Evolutionary conservation across 805 yeast species (phyloP).

Genomic region (Saccharomycopsis amapae): DNA sequence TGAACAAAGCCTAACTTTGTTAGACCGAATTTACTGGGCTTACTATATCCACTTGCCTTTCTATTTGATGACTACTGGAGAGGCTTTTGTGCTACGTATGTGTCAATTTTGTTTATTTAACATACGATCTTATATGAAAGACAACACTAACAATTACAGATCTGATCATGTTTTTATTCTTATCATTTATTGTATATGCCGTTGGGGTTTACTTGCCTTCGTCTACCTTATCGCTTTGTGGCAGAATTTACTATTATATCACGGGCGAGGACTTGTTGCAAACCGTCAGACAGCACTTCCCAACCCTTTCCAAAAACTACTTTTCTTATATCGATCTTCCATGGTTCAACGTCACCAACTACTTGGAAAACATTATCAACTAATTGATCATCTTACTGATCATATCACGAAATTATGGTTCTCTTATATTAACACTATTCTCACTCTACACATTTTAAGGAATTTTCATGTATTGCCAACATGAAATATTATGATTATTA

Average conservation of each 20-base stretch:
- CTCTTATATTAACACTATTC: no score
- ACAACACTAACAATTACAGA: constrained; percentile 7
- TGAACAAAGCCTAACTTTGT: constrained; percentile 19
- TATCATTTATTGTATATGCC: constrained; percentile 35
- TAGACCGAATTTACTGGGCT: constrained; percentile 35
- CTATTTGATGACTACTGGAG: constrained; percentile 37
- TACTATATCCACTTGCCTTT: constrained; percentile 40
- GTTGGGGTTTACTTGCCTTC: constrained; percentile 29
- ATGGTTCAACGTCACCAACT: constrained; percentile 19
- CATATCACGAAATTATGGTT: no score
- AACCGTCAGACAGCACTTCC: constrained; percentile 11
- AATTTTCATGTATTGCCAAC: no score
- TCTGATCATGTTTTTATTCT: constrained; percentile 31
- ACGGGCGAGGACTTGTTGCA: constrained; percentile 29
- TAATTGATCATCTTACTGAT: neutral
- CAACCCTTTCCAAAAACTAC: constrained; percentile 14
- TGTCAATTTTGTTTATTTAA: neutral
- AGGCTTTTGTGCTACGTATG: constrained; percentile 34
- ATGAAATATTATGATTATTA: no score
- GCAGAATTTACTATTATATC: constrained; percentile 28
- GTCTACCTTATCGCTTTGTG: constrained; percentile 23
- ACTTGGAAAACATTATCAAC: constrained; percentile 13
- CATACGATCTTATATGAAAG: neutral
- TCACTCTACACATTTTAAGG: no score
- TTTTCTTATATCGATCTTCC: constrained; percentile 13